Evolutionary conservation across 1,284 basidiomycete genomes (phyloP).

Genomic region (Malassezia furfur): DNA sequence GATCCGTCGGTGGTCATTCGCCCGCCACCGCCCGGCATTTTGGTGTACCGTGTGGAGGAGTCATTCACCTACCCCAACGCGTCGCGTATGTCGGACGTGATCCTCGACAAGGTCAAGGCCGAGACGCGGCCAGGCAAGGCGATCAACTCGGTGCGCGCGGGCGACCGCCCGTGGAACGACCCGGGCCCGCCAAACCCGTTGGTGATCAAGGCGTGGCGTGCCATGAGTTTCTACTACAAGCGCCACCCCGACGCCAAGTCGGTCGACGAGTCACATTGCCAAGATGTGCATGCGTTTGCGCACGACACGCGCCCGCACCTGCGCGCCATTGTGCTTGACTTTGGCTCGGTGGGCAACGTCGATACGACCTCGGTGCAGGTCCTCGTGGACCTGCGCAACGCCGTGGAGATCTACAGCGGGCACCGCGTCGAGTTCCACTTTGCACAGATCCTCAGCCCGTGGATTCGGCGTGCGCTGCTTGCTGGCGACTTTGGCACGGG

Average conservation of each 20-base stretch:
- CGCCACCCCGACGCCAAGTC: slow-evolving; percentile 11
- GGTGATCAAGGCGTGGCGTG: slow-evolving; percentile 24
- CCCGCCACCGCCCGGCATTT: slow-evolving; percentile 71
- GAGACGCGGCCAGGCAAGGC: slow-evolving; percentile 61
- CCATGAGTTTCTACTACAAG: slow-evolving; percentile 23
- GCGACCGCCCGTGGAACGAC: slow-evolving; percentile 90
- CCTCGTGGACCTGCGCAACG: slow-evolving; percentile 74
- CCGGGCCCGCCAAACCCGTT: slow-evolving; percentile 51
- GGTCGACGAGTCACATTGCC: slow-evolving; percentile 31
- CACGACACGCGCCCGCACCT: slow-evolving; percentile 58
- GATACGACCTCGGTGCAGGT: slow-evolving; percentile 79
- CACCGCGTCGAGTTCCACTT: slow-evolving; percentile 77
- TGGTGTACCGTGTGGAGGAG: slow-evolving; percentile 90
- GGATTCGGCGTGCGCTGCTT: slow-evolving; percentile 59
- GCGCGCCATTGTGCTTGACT: slow-evolving; percentile 81
- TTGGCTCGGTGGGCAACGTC: slow-evolving; percentile 62
- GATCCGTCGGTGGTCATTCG: slow-evolving; percentile 66
- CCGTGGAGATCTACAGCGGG: slow-evolving; percentile 78
- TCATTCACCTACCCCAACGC: slow-evolving; percentile 89
- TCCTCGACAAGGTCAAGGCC: slow-evolving; percentile 72
- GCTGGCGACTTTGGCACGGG: slow-evolving; percentile 37
- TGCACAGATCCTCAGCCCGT: slow-evolving; percentile 75
- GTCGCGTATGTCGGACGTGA: slow-evolving; percentile 63
- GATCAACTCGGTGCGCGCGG: slow-evolving; percentile 9
- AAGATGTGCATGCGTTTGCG: slow-evolving; percentile 24